Conservation (phyloP, 352 stramenopile species). For the Phytopythium kandeliae region DNA sequence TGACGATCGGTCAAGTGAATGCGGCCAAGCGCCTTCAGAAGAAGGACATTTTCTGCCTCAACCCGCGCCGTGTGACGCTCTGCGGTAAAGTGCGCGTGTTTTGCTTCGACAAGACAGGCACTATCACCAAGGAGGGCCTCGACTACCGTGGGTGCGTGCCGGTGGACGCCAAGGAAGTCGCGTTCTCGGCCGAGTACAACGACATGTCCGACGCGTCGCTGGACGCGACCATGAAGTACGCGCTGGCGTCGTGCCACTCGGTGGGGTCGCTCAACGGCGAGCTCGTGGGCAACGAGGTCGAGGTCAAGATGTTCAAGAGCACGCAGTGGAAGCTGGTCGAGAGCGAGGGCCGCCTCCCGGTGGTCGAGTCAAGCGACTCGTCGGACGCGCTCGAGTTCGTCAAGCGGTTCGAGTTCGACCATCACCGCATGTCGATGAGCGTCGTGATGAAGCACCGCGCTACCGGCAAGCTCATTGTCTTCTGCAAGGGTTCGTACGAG, state of each 20-base stretch:
- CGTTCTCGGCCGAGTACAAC: conserved; percentile 47
- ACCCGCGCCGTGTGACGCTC: conserved; percentile 64
- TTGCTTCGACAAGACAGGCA: conserved; percentile 88
- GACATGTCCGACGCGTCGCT: conserved; percentile 40
- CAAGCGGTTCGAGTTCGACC: conserved; percentile 85
- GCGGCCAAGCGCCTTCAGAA: conserved; percentile 47
- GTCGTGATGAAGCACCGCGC: conserved; percentile 50
- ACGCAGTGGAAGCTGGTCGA: conserved; percentile 33
- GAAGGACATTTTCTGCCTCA: conserved; percentile 57
- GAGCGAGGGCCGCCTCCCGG: conserved; percentile 10
- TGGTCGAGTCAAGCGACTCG: conserved; percentile 21
- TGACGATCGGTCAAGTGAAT: conserved; percentile 71
- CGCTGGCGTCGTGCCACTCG: conserved; percentile 64
- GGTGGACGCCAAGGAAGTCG: conserved; percentile 12
- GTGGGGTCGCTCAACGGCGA: conserved; percentile 36
- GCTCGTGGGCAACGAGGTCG: conserved; percentile 71
- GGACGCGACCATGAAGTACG: conserved; percentile 16
- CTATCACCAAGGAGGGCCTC: conserved; percentile 77
- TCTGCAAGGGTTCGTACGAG: conserved; percentile 79
- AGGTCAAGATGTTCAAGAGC: conserved; percentile 61
- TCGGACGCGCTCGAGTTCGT: conserved; percentile 24
- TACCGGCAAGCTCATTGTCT: conserved; percentile 40
- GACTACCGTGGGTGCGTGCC: conserved; percentile 42
- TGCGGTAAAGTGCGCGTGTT: conserved; percentile 76
- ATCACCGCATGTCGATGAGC: conserved; percentile 77